Evolutionary conservation across 306 rosid species (phyloP).

Genomic region (Sindora glabra): DNA sequence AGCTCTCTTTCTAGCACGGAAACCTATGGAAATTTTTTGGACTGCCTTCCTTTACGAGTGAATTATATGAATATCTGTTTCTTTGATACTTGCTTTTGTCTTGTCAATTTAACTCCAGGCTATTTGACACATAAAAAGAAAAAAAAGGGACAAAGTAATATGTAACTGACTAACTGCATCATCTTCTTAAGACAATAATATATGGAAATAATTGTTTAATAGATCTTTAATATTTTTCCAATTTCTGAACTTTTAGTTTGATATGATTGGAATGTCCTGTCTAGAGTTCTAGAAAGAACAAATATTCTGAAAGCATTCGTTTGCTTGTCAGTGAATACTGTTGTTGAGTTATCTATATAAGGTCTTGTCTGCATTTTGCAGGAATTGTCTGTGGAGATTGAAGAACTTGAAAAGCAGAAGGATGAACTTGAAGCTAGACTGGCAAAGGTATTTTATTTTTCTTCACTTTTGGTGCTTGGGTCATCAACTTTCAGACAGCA

Average conservation of each 20-base stretch:
- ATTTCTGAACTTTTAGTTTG: neutral
- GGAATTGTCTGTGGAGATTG: slow-evolving; percentile 66
- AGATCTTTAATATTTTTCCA: neutral
- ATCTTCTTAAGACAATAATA: neutral
- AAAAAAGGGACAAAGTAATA: too few relatives aligned
- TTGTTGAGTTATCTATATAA: neutral
- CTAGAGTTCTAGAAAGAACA: neutral
- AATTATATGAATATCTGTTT: neutral
- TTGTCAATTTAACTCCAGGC: neutral
- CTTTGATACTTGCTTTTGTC: neutral
- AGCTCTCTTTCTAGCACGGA: neutral
- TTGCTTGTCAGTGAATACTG: slow-evolving; percentile 8
- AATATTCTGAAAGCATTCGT: neutral
- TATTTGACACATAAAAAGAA: neutral
- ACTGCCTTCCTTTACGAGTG: too few relatives aligned
- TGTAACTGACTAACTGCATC: neutral
- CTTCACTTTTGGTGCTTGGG: neutral
- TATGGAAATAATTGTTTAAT: neutral
- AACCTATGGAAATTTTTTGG: too few relatives aligned
- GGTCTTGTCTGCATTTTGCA: slow-evolving; percentile 34
- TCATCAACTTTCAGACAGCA: neutral
- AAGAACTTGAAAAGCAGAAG: slow-evolving; percentile 62
- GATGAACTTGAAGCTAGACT: slow-evolving; percentile 65
- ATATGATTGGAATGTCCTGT: neutral
- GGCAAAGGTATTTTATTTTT: slow-evolving; percentile 49